Conservation (phyloP, 2,329 filamentous ascomycete genomes). For the Plectosphaerella sp. region DNA sequence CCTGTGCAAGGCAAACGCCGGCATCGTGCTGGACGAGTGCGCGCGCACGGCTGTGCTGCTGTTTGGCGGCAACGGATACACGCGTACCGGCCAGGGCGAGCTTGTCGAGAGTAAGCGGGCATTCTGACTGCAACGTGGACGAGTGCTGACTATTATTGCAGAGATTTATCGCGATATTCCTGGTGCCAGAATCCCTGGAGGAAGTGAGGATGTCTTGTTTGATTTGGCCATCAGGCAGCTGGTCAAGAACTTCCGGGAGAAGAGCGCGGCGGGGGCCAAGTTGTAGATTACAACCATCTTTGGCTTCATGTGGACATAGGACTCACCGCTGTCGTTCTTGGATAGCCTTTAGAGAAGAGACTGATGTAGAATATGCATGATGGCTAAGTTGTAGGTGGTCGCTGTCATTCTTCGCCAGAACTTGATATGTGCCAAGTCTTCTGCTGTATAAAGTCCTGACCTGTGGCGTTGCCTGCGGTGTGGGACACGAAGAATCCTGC, state of each 20-base stretch:
- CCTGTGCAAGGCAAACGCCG: constrained; percentile 67
- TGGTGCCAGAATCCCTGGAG: constrained; percentile 15
- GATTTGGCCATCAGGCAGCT: constrained; percentile 17
- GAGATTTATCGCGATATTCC: constrained; percentile 24
- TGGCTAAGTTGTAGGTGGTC: no score
- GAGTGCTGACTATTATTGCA: constrained; percentile 5
- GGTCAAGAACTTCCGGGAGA: constrained; percentile 12
- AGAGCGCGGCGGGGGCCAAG: neutral
- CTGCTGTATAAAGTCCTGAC: no score
- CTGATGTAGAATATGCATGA: no score
- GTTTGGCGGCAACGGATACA: constrained; percentile 72
- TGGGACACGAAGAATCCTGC: no score
- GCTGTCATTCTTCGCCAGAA: no score
- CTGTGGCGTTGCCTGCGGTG: no score
- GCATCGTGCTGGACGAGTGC: constrained; percentile 67
- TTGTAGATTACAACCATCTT: neutral
- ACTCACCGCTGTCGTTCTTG: no score
- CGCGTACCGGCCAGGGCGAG: constrained; percentile 65
- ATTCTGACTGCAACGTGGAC: neutral
- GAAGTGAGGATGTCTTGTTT: constrained; percentile 17
- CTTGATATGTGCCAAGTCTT: no score
- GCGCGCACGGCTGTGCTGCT: constrained; percentile 64
- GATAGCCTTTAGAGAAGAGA: no score
- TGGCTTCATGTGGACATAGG: no score
- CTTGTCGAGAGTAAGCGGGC: constrained; percentile 59